Percentiles rank a stretch among this genome's conserved stretches.
Conservation (phyloP, 192 early-diverging fungal species). For the Coemansia sp. region DNA sequence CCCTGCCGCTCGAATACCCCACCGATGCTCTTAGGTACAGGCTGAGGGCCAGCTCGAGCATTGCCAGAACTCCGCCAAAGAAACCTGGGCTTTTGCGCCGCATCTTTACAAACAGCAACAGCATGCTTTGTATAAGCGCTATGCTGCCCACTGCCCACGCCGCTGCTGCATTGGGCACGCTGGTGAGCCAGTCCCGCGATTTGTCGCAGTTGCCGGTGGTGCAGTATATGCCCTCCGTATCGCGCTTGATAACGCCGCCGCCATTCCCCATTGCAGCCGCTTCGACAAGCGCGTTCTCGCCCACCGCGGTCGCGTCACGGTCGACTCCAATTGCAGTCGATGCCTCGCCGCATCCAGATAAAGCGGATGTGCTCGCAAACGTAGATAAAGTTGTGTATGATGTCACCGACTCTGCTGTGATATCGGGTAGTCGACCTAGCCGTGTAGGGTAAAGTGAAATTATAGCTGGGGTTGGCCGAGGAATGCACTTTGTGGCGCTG, state of each 20-base stretch:
- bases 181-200: slow-evolving; percentile 20
- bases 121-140: neutral
- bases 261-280: no score
- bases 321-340: neutral
- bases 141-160: slow-evolving; percentile 16
- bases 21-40: slow-evolving; percentile 14
- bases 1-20: neutral
- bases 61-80: slow-evolving; percentile 18
- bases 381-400: neutral
- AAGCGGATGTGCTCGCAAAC: slow-evolving; percentile 5
- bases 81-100: slow-evolving; percentile 7
- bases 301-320: neutral
- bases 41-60: slow-evolving; percentile 19
- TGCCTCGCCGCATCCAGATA: neutral
- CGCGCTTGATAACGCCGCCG: neutral
- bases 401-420: no score
- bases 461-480: neutral
- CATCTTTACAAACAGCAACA: slow-evolving; percentile 1
- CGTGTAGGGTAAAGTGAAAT: neutral
- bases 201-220: neutral
- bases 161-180: slow-evolving; percentile 9
- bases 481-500: slow-evolving; percentile 6
- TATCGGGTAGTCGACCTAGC: slow-evolving; percentile 4
- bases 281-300: neutral
- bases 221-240: slow-evolving; percentile 7